Percentiles rank a stretch among this genome's conserved stretches.
Evolutionary conservation across 208 protist genomes (phyloP).

Genomic region (Strigomonas culicis): DNA sequence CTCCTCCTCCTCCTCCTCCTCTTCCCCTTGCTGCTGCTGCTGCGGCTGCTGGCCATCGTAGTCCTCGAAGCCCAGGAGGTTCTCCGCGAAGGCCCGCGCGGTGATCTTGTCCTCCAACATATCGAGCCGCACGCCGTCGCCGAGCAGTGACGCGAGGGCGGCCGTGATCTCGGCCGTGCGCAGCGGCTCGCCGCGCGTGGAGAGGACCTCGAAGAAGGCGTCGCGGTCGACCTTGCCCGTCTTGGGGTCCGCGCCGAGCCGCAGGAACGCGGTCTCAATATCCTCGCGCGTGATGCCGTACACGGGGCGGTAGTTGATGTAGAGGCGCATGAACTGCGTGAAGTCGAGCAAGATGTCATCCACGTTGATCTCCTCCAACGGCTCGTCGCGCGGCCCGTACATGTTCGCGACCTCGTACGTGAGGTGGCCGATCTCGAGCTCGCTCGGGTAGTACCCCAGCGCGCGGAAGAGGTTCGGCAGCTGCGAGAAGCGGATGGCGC

Average conservation of each 20-base stretch:
- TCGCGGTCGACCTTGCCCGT: constrained; percentile 74
- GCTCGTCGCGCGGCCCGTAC: constrained; percentile 51
- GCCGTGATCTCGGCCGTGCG: constrained; percentile 59
- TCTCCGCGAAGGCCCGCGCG: constrained; percentile 82
- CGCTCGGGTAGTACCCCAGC: constrained; percentile 94
- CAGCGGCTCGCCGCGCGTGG: constrained; percentile 73
- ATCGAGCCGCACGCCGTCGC: constrained; percentile 79
- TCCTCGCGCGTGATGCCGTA: constrained; percentile 86
- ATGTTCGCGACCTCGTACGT: constrained; percentile 90
- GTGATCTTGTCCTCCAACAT: constrained; percentile 89
- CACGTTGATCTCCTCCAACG: constrained; percentile 67
- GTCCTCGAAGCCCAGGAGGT: constrained; percentile 90
- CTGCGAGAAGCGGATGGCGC: constrained; percentile 86
- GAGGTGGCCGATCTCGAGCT: constrained; percentile 92
- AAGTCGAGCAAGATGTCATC: constrained; percentile 86
- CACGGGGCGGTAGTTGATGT: constrained; percentile 94
- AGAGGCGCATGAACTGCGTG: constrained; percentile 89
- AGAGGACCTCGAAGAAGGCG: constrained; percentile 70
- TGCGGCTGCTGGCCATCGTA: constrained; percentile 67
- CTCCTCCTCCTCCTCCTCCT: constrained; percentile 23
- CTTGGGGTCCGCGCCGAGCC: constrained; percentile 68
- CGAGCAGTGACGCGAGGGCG: constrained; percentile 82
- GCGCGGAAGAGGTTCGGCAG: constrained; percentile 94
- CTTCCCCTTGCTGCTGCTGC: constrained; percentile 14
- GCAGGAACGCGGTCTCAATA: constrained; percentile 86